Evolutionary conservation across 192 early-diverging fungal species (phyloP), one percentile per base, ranked within the genome.

Genomic region (Phlyctochytrium bullatum): DNA sequence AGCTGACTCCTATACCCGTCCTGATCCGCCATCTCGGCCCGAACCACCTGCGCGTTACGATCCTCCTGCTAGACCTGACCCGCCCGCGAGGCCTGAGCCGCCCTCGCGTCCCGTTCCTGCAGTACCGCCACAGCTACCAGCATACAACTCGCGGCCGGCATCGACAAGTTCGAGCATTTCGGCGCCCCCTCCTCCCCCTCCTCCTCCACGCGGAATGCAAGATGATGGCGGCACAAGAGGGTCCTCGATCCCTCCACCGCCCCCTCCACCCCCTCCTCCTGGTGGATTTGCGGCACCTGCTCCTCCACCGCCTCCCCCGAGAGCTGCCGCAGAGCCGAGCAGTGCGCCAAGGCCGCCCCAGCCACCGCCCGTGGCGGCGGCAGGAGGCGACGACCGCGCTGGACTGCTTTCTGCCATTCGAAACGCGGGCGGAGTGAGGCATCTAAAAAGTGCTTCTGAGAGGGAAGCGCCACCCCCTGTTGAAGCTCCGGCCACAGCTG

Each of bases 361-460:
- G 0, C 50, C 70, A 25, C 77, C 73, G 25, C 72, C 65, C 0
- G 33, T 36, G 57, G 53, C 56, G 12, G 25, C 57, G 2, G 53
- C 17, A 14, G 53, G 35, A 4, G 71, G 61, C 3, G 73, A 32
- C 25, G 47, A 12, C 6, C 69, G 47, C 16, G 59, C 23, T 10
- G 60, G 73, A 53, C 61, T 81, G 0, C 35, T 81, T 6, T 73
- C 60, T 1, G 40, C 62, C 6, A 81, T 81, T 59, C 67, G 76
- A 24, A 27, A 31, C 14, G 72, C 66, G 4, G 76, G 75, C 3
- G 72, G 72, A 28, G 57, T 70, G 12, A 35, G 64, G 1, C 64
- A 65, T 2, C 69, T 77, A 23, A 76, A 77, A 57, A 14, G 40
- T n/a, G 67, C 12, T 3, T 14, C 57, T 25, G 30, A 14, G 17